Base-by-base conservation (phyloP, 371 early-diverging fungal species). In the Coemansia sp. region DNA sequence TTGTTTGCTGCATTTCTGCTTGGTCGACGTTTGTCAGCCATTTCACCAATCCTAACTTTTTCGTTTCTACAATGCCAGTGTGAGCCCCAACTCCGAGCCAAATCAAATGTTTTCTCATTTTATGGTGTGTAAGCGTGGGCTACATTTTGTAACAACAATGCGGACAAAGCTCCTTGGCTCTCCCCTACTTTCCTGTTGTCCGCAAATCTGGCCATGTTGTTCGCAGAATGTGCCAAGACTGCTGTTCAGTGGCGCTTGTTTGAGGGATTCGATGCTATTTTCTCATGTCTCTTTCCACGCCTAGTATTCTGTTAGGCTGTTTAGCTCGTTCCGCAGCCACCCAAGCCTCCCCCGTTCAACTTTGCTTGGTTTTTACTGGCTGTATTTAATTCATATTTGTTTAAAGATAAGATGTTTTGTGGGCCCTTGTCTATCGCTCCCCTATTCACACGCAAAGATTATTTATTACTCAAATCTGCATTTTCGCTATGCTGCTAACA, bases 261-360 rank as follows among this genome's bases (percentile, higher is more conserved):
- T 48, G 48, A 16, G 48, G 48, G 48, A 18, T 8, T 16, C 7
- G 4, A 18, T 48, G 34, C 34, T 34, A 34, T 53, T 27, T 54
- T 54, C 54, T 31, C 54, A 54, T 52, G 52, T 26, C 52, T 24
- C 24, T 8, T 52, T 11, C 13, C 26, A 13, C 24, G 13, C 14
- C 24, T 24, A 5, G 51, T n/a, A n/a, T 7, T 24, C 29, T 16
- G 14, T 29, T 54, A 27, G 54, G 29, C 6, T 48, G 31, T 1
- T 29, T 18, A 26, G 18, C 60, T 60, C 48, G 60, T 10, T 60
- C 60, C 45, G 48, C 60, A 45, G 60, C 48, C 48, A 31, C 60
- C 7, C 45, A 60, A 45, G 60, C 60, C 60, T 47, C 60, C 18
- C 54, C 54, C 14, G 13, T 27, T 16, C 53, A 11, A 53, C 14